Percentiles rank a stretch among this genome's conserved stretches.
These are phyloP conservation scores for Pouteria glomerata DNA, from an alignment of 148 eudicot species.

Conservation along the genomic window DNA sequence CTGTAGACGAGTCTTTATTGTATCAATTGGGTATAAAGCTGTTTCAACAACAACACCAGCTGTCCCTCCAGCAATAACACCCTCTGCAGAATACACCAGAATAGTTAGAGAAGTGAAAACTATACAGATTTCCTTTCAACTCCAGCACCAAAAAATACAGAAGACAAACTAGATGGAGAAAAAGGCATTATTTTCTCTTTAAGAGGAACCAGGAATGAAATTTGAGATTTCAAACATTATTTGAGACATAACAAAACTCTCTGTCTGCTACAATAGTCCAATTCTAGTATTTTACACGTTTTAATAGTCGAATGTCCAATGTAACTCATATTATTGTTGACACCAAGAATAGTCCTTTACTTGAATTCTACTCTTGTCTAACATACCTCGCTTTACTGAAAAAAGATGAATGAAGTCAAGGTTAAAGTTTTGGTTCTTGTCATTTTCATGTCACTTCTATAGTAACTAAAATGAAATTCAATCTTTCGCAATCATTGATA, in stretches of 20 bases:
- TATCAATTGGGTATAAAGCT: conserved; percentile 88
- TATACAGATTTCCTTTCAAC: background rate
- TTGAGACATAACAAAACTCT: background rate
- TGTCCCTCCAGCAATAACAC: conserved; percentile 85
- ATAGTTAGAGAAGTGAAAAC: background rate
- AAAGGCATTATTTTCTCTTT: background rate
- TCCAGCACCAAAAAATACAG: background rate
- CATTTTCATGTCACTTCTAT: background rate
- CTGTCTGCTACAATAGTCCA: background rate
- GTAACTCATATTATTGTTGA: background rate
- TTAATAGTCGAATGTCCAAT: background rate
- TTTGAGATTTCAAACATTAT: background rate
- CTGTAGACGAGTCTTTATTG: conserved; percentile 94
- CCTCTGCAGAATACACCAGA: conserved; percentile 52
- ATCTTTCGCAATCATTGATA: background rate
- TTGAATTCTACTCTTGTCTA: no score
- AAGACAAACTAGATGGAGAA: background rate
- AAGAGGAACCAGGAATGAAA: background rate
- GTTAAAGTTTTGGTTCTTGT: background rate
- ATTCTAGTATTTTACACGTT: background rate
- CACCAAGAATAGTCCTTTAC: no score
- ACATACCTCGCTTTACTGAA: no score
- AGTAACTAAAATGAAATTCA: background rate
- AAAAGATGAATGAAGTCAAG: background rate
- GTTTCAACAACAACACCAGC: conserved; percentile 98